Base-by-base conservation (phyloP, 176 grass and related monocot species). In the Lolium perenne region DNA sequence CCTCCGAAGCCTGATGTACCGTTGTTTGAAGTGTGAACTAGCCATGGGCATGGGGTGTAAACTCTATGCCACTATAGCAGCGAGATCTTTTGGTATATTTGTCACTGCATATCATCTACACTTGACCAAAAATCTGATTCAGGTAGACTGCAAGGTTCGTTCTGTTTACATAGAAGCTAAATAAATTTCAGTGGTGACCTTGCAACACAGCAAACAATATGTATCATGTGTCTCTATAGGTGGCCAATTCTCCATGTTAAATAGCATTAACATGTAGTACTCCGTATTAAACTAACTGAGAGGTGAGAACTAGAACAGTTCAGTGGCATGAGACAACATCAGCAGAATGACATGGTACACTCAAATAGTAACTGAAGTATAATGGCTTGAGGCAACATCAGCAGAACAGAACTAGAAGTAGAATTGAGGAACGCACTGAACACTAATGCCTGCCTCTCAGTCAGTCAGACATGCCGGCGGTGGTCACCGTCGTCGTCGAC, bases 401-500 rank as follows among this genome's bases (percentile, higher is more conserved):
- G 16, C 6, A 5, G 6, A 57, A 50, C 48, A 50, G 11, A 13
- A 13, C 48, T 50, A 50, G 8, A 48, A 10, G 48, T 50, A 59
- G 20, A 59, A 25, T 4, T 1, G 38, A 26, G n/a, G 65, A 62
- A 51, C 18, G 64, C 78, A 43, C 50, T 67, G n/a, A 40, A 50
- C 22, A 14, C 18, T 67, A 65, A 16, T 80, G 45, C 1, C 5
- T 55, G 51, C 10, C 5, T 55, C 15, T 48, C 12, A 1, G 59
- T 61, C 1, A 2, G 8, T 87, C 89, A 84, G 80, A 84, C 81
- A 55, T 87, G 85, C 7, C 15, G 50, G 76, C 89, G 84, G 1
- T 87, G 76, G 43, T 87, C 89, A 13, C 61, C 85, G 5, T 85
- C 85, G 2, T 87, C 78, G 2, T 97, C 92, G 6, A 98, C 46